Conservation (phyloP, 2,329 filamentous ascomycete genomes). For the Coniella vitis region DNA sequence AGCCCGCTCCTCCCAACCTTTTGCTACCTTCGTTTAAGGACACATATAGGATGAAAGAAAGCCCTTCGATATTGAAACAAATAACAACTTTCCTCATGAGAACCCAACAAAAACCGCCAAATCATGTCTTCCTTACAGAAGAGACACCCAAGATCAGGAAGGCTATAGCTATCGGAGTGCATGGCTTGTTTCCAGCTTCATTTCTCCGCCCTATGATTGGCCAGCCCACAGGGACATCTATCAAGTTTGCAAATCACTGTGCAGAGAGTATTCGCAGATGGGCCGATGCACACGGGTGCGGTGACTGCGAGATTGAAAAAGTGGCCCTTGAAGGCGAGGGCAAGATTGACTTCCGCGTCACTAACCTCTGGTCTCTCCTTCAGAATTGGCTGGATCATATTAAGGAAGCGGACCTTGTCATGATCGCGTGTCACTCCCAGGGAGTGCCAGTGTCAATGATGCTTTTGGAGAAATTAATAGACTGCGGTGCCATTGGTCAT, state of each 20-base stretch:
- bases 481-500: constrained; percentile 74
- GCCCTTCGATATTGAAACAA: constrained; percentile 64
- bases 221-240: constrained; percentile 89
- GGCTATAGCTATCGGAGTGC: constrained; percentile 87
- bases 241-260: constrained; percentile 84
- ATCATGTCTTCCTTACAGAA: constrained; percentile 66
- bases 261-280: constrained; percentile 79
- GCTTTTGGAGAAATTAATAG: constrained; percentile 85
- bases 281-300: constrained; percentile 66
- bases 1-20: constrained; percentile 47
- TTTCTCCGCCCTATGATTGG: constrained; percentile 86
- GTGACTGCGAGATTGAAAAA: constrained; percentile 80
- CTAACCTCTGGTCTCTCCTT: constrained; percentile 88
- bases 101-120: constrained; percentile 47
- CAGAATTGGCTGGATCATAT: constrained; percentile 94
- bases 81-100: constrained; percentile 52
- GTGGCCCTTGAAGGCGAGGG: constrained; percentile 93
- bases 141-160: constrained; percentile 69
- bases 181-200: constrained; percentile 86
- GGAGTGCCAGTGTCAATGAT: constrained; percentile 92
- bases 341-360: constrained; percentile 80
- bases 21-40: constrained; percentile 62
- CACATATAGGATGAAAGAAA: constrained; percentile 61
- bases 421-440: constrained; percentile 92
- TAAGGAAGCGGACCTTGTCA: constrained; percentile 76